phyloP scores from a whole-genome alignment of 1,284 basidiomycete genomes.

The Cerioporus squamosus region DNA sequence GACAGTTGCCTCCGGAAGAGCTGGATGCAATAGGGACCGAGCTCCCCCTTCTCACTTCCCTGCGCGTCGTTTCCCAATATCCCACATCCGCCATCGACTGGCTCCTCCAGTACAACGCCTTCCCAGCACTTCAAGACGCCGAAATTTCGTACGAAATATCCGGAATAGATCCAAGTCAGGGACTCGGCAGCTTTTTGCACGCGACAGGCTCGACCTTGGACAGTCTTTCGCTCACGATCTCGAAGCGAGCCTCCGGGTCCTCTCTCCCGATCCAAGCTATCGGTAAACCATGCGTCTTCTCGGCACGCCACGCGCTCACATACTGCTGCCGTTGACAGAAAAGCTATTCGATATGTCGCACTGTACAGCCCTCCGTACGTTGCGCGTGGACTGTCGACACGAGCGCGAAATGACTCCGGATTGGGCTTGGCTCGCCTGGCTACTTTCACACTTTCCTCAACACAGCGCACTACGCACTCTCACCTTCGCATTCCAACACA shows the following conservation, averaged over 20 bases:
- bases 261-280: constrained; percentile 1
- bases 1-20: neutral
- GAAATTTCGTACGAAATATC: constrained; percentile 15
- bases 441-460: constrained; percentile 6
- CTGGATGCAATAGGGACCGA: neutral
- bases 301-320: neutral
- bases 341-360: constrained; percentile 13
- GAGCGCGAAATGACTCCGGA: constrained; percentile 12
- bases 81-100: constrained; percentile 13
- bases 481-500: constrained; percentile 13
- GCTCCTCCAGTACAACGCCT: constrained; percentile 7
- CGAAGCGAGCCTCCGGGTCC: neutral
- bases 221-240: constrained; percentile 11
- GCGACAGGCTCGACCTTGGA: constrained; percentile 11
- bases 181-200: constrained; percentile 14
- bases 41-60: constrained; percentile 5
- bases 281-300: constrained; percentile 4
- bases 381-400: constrained; percentile 17
- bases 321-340: constrained; percentile 1
- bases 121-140: constrained; percentile 7
- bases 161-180: neutral
- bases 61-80: constrained; percentile 1
- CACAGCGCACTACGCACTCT: neutral
- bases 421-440: constrained; percentile 16
- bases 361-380: constrained; percentile 7